Conservation (phyloP, 2,329 filamentous ascomycete genomes). For the Pseudogymnoascus sp. region DNA sequence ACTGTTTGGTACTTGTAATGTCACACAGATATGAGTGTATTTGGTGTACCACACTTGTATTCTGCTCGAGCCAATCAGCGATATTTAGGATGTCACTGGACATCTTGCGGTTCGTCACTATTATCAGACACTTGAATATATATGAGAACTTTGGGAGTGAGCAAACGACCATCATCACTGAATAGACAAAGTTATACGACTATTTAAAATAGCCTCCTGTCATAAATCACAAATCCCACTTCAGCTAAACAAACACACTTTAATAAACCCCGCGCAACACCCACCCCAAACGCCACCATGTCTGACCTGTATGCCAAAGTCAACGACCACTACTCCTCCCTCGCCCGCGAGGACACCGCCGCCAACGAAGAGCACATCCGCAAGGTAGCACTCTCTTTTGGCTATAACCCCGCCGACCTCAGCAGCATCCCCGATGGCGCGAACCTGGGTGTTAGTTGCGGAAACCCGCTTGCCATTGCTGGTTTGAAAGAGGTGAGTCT, state of each 20-base stretch:
- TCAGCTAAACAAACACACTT: background rate
- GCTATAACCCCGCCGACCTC: slow-evolving; percentile 19
- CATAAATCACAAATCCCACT: background rate
- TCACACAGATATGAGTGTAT: background rate
- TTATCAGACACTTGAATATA: background rate
- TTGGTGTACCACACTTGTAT: background rate
- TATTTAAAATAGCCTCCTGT: background rate
- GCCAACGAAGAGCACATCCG: slow-evolving; percentile 6
- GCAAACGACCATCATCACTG: background rate
- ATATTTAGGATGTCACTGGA: background rate
- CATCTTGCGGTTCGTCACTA: background rate
- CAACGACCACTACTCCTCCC: slow-evolving; percentile 8
- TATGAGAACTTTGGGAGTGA: background rate
- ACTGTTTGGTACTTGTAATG: background rate
- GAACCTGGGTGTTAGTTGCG: slow-evolving; percentile 20
- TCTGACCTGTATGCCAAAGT: slow-evolving; percentile 2
- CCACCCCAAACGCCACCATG: background rate
- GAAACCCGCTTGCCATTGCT: slow-evolving; percentile 18
- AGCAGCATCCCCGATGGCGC: slow-evolving; percentile 15
- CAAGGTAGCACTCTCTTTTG: slow-evolving; percentile 14
- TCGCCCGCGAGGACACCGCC: background rate
- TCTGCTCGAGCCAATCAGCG: background rate
- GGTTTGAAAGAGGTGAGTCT: slow-evolving; percentile 5
- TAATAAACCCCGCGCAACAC: background rate
- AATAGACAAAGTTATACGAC: background rate